phyloP scores from a whole-genome alignment of 2,329 filamentous ascomycete species.

The Colletotrichum cereale region DNA sequence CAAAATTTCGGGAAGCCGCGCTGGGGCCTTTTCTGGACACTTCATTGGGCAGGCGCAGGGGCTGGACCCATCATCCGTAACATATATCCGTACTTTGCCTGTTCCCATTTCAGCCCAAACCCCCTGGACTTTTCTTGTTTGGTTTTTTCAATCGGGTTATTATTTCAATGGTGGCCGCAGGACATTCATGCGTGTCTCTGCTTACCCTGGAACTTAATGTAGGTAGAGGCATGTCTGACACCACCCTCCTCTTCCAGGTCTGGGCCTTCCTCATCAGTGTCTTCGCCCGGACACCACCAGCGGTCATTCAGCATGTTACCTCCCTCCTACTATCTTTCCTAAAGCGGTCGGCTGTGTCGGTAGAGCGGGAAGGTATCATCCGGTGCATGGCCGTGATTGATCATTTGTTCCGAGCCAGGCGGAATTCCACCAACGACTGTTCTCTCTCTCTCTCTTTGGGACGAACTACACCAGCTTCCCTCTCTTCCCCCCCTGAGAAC shows the following conservation, averaged over 20 bases:
- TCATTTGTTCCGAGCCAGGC: constrained; percentile 1
- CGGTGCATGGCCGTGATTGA: constrained; percentile 8
- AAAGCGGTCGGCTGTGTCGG: constrained; percentile 19
- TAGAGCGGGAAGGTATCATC: constrained; percentile 25
- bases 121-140: constrained; percentile 8
- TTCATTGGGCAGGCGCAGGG: constrained; percentile 40
- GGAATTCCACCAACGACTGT: constrained; percentile 13
- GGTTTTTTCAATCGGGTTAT: background rate
- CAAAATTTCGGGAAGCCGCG: constrained; percentile 38
- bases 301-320: constrained; percentile 25
- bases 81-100: constrained; percentile 25
- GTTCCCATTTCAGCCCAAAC: constrained; percentile 35
- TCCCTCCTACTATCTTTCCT: constrained; percentile 7
- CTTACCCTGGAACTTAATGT: background rate
- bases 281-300: constrained; percentile 26
- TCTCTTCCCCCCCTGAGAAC: background rate
- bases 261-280: constrained; percentile 27
- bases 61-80: constrained; percentile 13
- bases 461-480: background rate
- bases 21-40: constrained; percentile 21
- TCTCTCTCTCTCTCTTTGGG: background rate
- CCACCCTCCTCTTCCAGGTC: background rate
- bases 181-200: constrained; percentile 14
- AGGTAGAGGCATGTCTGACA: constrained; percentile 6
- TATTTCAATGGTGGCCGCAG: background rate